phyloP scores from a whole-genome alignment of 2,329 filamentous ascomycete genomes.

The Neopestalotiopsis rosae region DNA sequence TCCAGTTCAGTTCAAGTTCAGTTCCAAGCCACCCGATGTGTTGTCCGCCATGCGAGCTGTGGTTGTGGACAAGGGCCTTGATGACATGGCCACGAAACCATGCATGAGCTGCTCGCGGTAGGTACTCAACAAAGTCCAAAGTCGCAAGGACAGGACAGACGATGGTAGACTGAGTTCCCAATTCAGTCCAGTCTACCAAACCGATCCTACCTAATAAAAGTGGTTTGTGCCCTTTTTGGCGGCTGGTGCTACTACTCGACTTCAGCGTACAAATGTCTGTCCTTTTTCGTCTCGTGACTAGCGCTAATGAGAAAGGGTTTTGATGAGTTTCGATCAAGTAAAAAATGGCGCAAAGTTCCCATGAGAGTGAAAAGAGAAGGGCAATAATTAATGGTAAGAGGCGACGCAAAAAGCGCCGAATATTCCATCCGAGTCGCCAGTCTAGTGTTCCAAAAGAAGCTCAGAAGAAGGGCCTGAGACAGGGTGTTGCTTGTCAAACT shows the following conservation, averaged over 20 bases:
- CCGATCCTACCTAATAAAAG: too few relatives aligned
- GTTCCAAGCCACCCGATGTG: conserved; percentile 30
- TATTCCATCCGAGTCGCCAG: conserved; percentile 21
- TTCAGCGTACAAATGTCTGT: not conserved
- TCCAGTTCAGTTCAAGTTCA: not conserved
- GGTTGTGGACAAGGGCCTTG: conserved; percentile 40
- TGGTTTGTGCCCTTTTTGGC: not conserved
- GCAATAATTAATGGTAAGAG: not conserved
- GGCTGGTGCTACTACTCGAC: not conserved
- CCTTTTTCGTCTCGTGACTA: too few relatives aligned
- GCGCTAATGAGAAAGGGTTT: not conserved
- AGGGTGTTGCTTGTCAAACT: conserved; percentile 28
- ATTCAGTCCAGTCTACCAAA: conserved; percentile 30
- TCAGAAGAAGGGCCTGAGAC: conserved; percentile 23
- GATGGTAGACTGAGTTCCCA: too few relatives aligned
- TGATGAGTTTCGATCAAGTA: not conserved
- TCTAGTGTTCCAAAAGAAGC: conserved; percentile 23
- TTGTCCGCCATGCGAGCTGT: conserved; percentile 39
- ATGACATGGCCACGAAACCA: conserved; percentile 50
- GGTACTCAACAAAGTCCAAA: conserved; percentile 35
- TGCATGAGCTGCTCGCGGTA: conserved; percentile 45
- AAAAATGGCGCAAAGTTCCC: not conserved
- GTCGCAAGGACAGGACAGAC: conserved; percentile 18
- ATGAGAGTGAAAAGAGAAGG: not conserved
- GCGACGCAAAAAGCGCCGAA: conserved; percentile 18